Percentiles rank a stretch among this genome's conserved stretches.
Conservation (phyloP, 2,329 filamentous ascomycete species). For the Thelonectria blattea region DNA sequence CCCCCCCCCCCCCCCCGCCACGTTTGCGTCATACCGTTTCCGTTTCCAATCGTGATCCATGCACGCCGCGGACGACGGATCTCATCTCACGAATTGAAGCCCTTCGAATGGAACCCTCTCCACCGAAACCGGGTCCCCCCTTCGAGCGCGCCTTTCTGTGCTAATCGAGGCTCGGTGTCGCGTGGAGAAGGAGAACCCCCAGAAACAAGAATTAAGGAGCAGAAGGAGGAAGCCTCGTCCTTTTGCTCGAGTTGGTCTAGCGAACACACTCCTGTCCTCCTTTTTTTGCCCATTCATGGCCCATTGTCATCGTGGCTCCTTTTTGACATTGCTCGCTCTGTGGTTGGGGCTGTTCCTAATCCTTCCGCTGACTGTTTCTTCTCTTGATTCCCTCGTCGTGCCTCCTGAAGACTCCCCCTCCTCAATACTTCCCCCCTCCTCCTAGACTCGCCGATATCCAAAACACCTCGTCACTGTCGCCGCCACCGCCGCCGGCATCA, state of each 20-base stretch:
- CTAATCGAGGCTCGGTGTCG: neutral
- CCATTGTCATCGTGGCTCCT: neutral
- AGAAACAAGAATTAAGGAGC: no score
- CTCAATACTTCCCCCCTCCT: no score
- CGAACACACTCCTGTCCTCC: neutral
- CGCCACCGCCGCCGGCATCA: no score
- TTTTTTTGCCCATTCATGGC: neutral
- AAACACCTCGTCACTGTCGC: neutral
- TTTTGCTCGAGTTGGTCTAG: constrained; percentile 11
- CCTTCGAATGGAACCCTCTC: neutral
- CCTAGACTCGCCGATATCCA: neutral
- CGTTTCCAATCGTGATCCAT: neutral
- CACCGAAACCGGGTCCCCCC: neutral
- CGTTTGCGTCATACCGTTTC: constrained; percentile 22
- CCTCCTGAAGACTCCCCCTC: neutral
- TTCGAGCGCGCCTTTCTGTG: neutral
- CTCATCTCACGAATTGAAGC: neutral
- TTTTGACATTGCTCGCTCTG: no score
- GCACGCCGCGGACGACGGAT: neutral
- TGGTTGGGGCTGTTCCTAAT: no score
- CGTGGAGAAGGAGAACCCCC: neutral
- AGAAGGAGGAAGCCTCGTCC: neutral
- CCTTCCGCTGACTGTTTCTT: no score
- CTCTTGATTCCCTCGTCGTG: neutral
- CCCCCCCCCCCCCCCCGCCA: neutral